Conservation (phyloP, 805 yeast species). For the Starmerella powellii region DNA sequence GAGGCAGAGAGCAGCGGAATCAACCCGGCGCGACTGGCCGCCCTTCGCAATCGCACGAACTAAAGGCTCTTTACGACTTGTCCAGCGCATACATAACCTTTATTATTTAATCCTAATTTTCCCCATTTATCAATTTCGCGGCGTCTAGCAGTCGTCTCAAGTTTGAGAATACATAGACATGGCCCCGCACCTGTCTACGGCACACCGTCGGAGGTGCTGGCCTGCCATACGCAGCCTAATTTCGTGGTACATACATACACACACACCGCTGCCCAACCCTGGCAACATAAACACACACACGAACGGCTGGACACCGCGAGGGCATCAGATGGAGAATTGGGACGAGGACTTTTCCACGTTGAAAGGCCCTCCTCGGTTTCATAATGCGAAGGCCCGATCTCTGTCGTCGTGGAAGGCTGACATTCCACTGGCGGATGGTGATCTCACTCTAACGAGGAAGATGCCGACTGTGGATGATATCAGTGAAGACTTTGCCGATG, state of each 20-base stretch:
- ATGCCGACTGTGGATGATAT: conserved; percentile 4
- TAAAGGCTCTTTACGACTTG: too few species aligned
- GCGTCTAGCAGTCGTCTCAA: too few species aligned
- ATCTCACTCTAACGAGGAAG: conserved; percentile 9
- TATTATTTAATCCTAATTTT: not conserved
- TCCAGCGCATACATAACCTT: not conserved
- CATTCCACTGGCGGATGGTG: conserved; percentile 15
- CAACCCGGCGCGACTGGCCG: conserved; percentile 18
- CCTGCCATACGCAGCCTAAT: not conserved
- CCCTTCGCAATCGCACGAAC: conserved; percentile 9
- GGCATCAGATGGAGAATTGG: conserved; percentile 18
- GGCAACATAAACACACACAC: too few species aligned
- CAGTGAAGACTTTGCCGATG: conserved; percentile 19
- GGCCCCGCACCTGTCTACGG: too few species aligned
- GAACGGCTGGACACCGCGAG: not conserved
- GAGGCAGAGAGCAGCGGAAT: conserved; percentile 12
- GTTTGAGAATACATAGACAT: too few species aligned
- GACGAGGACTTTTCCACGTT: conserved; percentile 21
- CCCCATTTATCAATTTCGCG: too few species aligned
- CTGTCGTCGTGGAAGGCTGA: conserved; percentile 16
- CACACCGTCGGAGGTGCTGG: too few species aligned
- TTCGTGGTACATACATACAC: not conserved
- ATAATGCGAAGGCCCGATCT: not conserved
- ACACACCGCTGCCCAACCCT: too few species aligned
- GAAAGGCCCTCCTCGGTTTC: conserved; percentile 10